Evolutionary conservation across 2,329 filamentous ascomycete species (phyloP), one percentile per base, ranked within the genome.

Genomic region (Hymenoscyphus repandus): DNA sequence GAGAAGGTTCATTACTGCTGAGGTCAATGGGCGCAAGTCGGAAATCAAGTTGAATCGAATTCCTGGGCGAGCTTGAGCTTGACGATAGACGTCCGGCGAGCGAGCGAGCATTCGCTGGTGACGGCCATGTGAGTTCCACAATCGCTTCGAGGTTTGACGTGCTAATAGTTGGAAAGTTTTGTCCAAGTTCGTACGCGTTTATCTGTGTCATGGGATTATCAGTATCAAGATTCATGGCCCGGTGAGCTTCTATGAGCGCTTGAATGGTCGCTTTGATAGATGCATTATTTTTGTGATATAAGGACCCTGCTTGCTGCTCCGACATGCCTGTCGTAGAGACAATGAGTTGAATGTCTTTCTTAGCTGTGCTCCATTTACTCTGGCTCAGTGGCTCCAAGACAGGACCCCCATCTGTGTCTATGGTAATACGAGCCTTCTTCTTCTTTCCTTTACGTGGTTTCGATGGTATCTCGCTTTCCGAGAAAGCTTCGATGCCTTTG

Each of bases 401-500:
- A 11, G 31, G 22, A 10, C 41, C 31, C 1, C 37, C 38, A 0
- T 38, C 39, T 4, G 17, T 38, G 20, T n/a, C 40, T 13, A 6
- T 45, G 12, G 15, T 32, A 68, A 43, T n/a, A 22, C 33, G 40
- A 11, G 13, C 6, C 6, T 31, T 30, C 32, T 45, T 49, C 51
- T 59, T 58, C 64, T 63, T 65, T 61, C 49, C 67, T 54, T 72
- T 74, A 13, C 55, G 59, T 47, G 36, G 41, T 44, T 50, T 53
- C 13, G 53, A 15, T 11, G 45, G 20, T 9, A 43, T 69, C 13
- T 81, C 76, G 0, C 76, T 76, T 36, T 80, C 75, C 18, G 80
- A 82, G 64, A 96, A 96, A 0, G 80, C 90, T 51, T 96, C 90
- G n/a, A 96, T 74, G 0, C 90, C 88, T 64, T 87, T 92, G 1